A percentile compares a stretch with the other conserved stretches of the same genome.
Conservation (phyloP, 140 eudicot species). For the Erigeron philadelphicus region DNA sequence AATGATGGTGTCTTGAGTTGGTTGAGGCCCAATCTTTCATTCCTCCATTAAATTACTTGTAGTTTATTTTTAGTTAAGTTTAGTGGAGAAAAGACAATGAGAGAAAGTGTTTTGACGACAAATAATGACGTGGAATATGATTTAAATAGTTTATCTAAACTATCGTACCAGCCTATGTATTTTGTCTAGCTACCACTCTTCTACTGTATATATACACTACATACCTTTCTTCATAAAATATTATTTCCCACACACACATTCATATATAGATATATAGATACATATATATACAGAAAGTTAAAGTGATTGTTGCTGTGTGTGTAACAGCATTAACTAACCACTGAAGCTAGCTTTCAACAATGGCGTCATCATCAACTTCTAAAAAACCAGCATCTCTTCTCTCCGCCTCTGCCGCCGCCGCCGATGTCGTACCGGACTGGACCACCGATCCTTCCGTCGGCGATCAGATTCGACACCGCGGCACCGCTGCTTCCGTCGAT, state of each 20-base stretch:
- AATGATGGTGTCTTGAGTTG: no score
- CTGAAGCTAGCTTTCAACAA: slow-evolving; percentile 47
- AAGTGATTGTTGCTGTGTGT: not conserved
- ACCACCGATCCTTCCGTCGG: slow-evolving; percentile 43
- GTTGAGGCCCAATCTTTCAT: no score
- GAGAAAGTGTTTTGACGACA: not conserved
- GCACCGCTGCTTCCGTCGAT: slow-evolving; percentile 42
- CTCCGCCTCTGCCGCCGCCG: slow-evolving; percentile 29
- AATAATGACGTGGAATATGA: not conserved
- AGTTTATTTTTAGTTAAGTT: no score
- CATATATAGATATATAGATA: not conserved
- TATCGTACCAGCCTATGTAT: not conserved
- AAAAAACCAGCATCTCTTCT: slow-evolving; percentile 49
- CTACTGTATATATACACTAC: not conserved
- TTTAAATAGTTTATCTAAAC: no score
- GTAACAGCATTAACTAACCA: not conserved
- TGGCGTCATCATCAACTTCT: slow-evolving; percentile 66
- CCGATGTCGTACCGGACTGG: slow-evolving; percentile 40
- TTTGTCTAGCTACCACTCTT: not conserved
- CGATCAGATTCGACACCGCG: slow-evolving; percentile 49
- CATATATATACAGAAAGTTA: not conserved
- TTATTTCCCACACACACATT: not conserved
- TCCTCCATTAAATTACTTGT: no score
- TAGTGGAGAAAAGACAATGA: no score
- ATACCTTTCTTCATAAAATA: not conserved